Percentiles rank a stretch among this genome's conserved stretches.
Evolutionary conservation across 148 eudicot species (phyloP).

Genomic region (Heliamphora exappendiculata): DNA sequence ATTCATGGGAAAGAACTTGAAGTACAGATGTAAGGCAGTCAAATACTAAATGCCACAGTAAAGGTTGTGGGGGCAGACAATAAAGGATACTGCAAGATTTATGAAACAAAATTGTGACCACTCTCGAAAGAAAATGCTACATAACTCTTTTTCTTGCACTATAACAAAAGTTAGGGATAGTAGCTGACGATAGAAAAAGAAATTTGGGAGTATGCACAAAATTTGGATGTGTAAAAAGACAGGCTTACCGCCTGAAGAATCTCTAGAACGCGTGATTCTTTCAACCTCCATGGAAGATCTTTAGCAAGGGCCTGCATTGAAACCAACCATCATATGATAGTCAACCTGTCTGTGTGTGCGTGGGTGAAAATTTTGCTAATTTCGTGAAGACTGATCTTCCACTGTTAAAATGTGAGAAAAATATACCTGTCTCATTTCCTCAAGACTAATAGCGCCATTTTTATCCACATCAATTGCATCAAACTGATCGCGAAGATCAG

Average conservation of each 20-base stretch:
- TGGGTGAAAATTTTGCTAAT: too few species aligned
- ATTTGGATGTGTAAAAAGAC: slow-evolving; percentile 10
- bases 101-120: background rate
- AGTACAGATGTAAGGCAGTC: background rate
- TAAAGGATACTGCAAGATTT: background rate
- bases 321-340: slow-evolving; percentile 1
- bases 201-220: background rate
- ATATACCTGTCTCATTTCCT: slow-evolving; percentile 91
- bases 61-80: background rate
- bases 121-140: background rate
- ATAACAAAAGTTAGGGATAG: background rate
- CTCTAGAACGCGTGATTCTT: slow-evolving; percentile 76
- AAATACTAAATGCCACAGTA: background rate
- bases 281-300: slow-evolving; percentile 91
- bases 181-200: background rate
- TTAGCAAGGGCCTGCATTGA: slow-evolving; percentile 75
- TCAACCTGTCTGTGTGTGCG: too few species aligned
- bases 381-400: background rate
- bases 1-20: background rate
- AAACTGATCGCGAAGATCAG: slow-evolving; percentile 87
- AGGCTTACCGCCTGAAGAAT: slow-evolving; percentile 82
- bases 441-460: slow-evolving; percentile 85
- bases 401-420: slow-evolving; percentile 4
- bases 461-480: slow-evolving; percentile 92
- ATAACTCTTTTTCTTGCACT: background rate